Base-by-base conservation (phyloP, 2,329 filamentous ascomycete species). In the Calonectria pteridis region DNA sequence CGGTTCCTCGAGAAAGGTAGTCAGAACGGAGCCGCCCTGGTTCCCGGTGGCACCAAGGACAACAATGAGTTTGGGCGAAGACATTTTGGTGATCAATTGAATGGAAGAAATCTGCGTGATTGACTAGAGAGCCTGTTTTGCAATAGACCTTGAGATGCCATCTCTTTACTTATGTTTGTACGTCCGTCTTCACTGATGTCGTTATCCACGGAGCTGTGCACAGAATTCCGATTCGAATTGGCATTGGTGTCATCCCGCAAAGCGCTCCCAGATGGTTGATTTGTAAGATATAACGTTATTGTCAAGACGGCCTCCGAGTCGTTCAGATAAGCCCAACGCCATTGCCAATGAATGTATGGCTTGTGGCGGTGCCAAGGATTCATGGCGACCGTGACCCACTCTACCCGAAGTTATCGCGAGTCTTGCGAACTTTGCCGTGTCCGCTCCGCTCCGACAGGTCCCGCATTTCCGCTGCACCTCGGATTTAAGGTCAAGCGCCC, bases 31-130 rank as follows among this genome's bases (percentile, higher is more conserved):
- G 4, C 68, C 77, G 1, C 77, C 77, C 53, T 78, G 77, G 18
- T 76, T 77, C 0, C 77, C 77, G 1, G 77, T 78, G 16, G 77
- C 75, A 0, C 77, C 77, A 4, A 78, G 43, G 4, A 79, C 31
- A 4, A 65, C 72, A 1, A 78, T 76, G 28, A 76, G 33, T 40
- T 76, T 78, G 0, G 66, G 14, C 0, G 69, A 69, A 20, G 75
- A 62, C 77, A 78, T 73, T 10, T 23, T 46, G n/a, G 11, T 46
- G n/a, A 46, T 46, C 2, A 13, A 46, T 46, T 23, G 43, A 23
- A 4, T 23, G 10, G 43, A 46, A 13, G n/a, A 13, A 23, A 6
- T 46, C 11, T 1, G 3, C 13, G 9, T 23, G 43, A 13, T 23
- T 46, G 43, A 23, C 20, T 23, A 4, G 43, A 3, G 43, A 23